Evolutionary conservation across 495 filamentous ascomycete genomes (phyloP), one percentile per base, ranked within the genome.

Genomic region (Aspergillus egyptiacus): DNA sequence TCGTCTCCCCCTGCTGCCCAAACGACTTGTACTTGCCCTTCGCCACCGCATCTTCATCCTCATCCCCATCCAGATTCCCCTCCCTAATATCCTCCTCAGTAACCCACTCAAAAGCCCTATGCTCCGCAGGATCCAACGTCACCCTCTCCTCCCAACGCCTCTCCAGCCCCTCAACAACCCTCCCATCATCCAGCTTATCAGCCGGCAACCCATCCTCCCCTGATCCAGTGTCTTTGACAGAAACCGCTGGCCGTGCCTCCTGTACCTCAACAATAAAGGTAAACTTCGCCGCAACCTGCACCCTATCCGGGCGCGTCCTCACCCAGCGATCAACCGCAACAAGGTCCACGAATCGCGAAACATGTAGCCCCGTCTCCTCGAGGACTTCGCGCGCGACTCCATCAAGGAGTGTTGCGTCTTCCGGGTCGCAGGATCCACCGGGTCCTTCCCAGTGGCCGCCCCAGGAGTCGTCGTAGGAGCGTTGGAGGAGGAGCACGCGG

Each of bases 281-380:
- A 34, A 64, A 69, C 54, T 71, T 69, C 6, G 44, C 58, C 10
- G 60, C 59, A 3, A 56, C 36, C 5, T 50, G 11, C n/a, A 51
- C 54, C 14, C 15, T 23, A 8, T 56, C 54, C 39, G 37, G 42
- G 10, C 46, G 58, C 1, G 50, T 35, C 9, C 52, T 55, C 28
- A 50, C 43, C 67, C 68, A 68, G 23, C 60, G 51, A 51, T 68
- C 62, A 3, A 65, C 53, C 23, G 51, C 48, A 6, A 78, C 73
- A 20, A 75, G 50, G 35, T 72, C 65, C 3, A 70, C 58, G 30
- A 83, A 57, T 11, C 54, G 55, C 19, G 62, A 67, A 0, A 79
- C 71, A 35, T 65, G 61, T 38, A 84, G 52, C 2, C 79, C 81
- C 0, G 74, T 79, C 56, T 84, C 81, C 59, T 85, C 82, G 20